Evolutionary conservation across 257 asterid genomes (phyloP).

Genomic region (Ballota nigra): DNA sequence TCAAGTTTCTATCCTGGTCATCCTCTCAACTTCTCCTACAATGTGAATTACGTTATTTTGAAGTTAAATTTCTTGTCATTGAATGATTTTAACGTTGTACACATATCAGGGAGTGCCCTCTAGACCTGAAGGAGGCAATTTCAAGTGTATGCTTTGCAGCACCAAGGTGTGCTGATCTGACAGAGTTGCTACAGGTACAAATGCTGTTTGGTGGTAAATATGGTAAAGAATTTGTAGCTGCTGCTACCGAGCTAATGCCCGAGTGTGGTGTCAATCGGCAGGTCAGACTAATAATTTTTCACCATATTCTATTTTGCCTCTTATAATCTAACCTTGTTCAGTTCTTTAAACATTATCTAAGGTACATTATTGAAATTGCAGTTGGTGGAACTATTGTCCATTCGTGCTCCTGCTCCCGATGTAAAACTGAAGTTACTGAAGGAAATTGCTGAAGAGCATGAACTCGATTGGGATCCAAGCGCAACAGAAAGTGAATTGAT

Average conservation of each 20-base stretch:
- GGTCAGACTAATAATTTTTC: conserved; percentile 39
- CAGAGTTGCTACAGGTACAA: conserved; percentile 79
- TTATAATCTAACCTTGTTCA: background rate
- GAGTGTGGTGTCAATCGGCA: conserved; percentile 98
- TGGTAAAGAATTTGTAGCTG: conserved; percentile 78
- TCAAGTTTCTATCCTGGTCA: background rate
- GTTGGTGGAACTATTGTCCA: conserved; percentile 81
- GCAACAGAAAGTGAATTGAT: conserved; percentile 67
- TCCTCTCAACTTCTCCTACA: background rate
- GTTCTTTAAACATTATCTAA: background rate
- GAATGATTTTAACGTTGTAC: conserved; percentile 8
- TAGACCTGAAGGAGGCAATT: conserved; percentile 96
- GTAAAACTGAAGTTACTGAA: conserved; percentile 80
- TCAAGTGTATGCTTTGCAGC: conserved; percentile 97
- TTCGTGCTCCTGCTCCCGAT: conserved; percentile 92
- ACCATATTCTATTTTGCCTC: background rate
- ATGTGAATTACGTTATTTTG: background rate
- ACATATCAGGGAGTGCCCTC: conserved; percentile 82
- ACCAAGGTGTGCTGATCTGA: conserved; percentile 95
- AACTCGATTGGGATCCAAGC: conserved; percentile 91
- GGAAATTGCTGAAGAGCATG: conserved; percentile 91
- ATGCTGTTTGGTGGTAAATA: conserved; percentile 77
- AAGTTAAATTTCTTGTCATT: conserved; percentile 6
- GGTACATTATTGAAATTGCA: conserved; percentile 23
- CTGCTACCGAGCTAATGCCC: conserved; percentile 95